Base-by-base conservation (phyloP, 2,329 filamentous ascomycete genomes). In the Verticillium alfalfae region DNA sequence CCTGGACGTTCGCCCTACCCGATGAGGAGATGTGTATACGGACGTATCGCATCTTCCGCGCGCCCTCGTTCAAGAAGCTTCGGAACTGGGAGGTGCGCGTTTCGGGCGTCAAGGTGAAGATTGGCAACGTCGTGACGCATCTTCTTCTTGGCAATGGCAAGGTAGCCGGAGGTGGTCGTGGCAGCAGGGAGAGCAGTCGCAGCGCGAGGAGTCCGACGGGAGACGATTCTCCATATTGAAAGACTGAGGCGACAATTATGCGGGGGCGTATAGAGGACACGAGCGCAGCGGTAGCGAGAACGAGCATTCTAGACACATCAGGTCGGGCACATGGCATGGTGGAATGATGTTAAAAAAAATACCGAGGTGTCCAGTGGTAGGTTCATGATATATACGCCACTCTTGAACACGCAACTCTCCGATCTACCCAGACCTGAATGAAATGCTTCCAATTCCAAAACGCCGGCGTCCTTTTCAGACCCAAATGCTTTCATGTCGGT, bases 1-100 rank as follows among this genome's bases (percentile, higher is more conserved):
- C 89, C 0, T 98, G 94, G 95, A 89, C 85, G 1, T 81, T 94
- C 64, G 74, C 79, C 10, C 72, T 78, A 52, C 87, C 86, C 0
- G 78, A 73, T 6, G 62, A 76, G 3, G 78, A 82, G 38, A 69
- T 83, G 15, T 68, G 70, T 16, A 65, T 72, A 58, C 69, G 69
- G 34, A 82, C 79, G 0, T 67, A 71, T 3, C 62, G 65, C 3
- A 65, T 73, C 4, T 76, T 74, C 55, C 64, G 57, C 4, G 58
- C 54, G 5, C 60, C 64, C 6, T 60, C 62, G 10, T 66, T 68
- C 56, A 60, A 70, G 13, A 69, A 65, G 3, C 68, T 84, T 12
- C 68, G 65, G 10, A 69, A 68, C 0, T 80, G 87, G 67, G 69
- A 70, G 2, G 76, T 93, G 49, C 72, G 65, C 1, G 85, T 92